Evolutionary conservation across 345 rosid genomes (phyloP).

Genomic region (Populus deltoides): DNA sequence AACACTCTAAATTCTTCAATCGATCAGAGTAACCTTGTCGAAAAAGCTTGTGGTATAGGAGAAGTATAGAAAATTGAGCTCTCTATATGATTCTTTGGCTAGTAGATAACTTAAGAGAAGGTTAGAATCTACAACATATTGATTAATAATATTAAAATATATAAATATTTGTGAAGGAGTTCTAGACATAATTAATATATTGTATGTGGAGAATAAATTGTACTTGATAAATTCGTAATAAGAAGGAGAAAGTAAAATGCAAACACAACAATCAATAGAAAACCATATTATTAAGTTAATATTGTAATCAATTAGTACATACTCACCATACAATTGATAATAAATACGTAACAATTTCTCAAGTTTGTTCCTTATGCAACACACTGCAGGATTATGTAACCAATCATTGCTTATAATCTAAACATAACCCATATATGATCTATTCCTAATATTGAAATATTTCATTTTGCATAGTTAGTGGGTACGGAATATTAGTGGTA

Average conservation of each 20-base stretch:
- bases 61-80: too few relatives aligned
- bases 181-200: too few relatives aligned
- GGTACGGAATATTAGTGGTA: conserved; percentile 44
- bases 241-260: neutral
- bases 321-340: neutral
- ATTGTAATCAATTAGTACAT: neutral
- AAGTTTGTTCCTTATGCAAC: neutral
- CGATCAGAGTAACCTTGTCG: too few relatives aligned
- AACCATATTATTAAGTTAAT: neutral
- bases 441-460: conserved; percentile 49
- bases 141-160: too few relatives aligned
- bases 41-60: too few relatives aligned
- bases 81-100: too few relatives aligned
- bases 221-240: neutral
- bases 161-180: too few relatives aligned
- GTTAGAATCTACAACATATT: too few relatives aligned
- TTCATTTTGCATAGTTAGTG: conserved; percentile 60
- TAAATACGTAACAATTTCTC: too few relatives aligned
- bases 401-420: neutral
- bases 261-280: neutral
- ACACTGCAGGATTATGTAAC: neutral
- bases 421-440: neutral
- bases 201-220: neutral
- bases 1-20: too few relatives aligned
- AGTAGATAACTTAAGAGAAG: too few relatives aligned